Conservation (phyloP, 208 protist species). For the Angomonas ambiguus region DNA sequence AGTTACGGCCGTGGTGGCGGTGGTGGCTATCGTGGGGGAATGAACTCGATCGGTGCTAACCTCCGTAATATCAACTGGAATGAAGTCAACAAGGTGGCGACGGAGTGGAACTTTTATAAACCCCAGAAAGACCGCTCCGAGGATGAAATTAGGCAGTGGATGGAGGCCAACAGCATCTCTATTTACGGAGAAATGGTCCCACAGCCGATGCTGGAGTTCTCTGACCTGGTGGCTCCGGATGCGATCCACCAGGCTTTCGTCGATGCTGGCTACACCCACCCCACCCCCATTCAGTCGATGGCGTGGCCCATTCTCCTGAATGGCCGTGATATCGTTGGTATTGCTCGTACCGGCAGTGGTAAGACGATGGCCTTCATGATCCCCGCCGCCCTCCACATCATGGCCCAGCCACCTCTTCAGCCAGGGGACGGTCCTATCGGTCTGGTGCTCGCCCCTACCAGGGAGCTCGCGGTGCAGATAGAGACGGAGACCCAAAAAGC, state of each 20-base stretch:
- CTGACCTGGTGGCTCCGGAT: constrained; percentile 74
- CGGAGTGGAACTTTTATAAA: constrained; percentile 85
- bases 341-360: constrained; percentile 87
- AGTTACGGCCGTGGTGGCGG: constrained; percentile 6
- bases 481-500: constrained; percentile 83
- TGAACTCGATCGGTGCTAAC: constrained; percentile 31
- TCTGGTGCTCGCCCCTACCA: constrained; percentile 86
- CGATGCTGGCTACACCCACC: constrained; percentile 68
- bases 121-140: constrained; percentile 65
- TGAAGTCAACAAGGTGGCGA: constrained; percentile 59
- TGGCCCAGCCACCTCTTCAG: constrained; percentile 79
- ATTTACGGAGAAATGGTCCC: constrained; percentile 83
- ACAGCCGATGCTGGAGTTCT: constrained; percentile 81
- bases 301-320: constrained; percentile 86
- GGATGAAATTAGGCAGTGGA: constrained; percentile 66
- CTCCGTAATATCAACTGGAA: constrained; percentile 64
- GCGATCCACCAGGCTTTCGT: constrained; percentile 74
- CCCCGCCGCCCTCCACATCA: constrained; percentile 86
- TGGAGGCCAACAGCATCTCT: constrained; percentile 71
- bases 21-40: constrained; percentile 8
- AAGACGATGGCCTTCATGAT: constrained; percentile 94
- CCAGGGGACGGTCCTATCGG: constrained; percentile 86
- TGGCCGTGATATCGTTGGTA: constrained; percentile 82
- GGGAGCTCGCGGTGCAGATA: constrained; percentile 91
- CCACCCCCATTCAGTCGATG: constrained; percentile 89